Evolutionary conservation across 129 eudicot species (phyloP).

Genomic region (Chrysanthemum seticuspe): DNA sequence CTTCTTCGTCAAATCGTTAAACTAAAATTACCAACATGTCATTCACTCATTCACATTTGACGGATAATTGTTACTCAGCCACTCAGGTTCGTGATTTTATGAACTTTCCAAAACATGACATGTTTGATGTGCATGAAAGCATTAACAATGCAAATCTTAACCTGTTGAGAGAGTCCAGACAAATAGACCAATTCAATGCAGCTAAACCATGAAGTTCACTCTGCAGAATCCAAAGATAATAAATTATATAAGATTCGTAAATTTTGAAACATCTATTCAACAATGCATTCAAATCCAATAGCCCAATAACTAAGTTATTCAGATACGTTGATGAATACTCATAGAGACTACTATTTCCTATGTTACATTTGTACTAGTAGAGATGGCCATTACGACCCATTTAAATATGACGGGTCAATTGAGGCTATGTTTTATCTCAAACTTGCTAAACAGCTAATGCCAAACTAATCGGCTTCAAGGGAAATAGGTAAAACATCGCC

Average conservation of each 20-base stretch:
- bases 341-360: not conserved
- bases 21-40: not conserved
- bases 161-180: slow-evolving; percentile 91
- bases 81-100: too few relatives aligned
- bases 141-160: slow-evolving; percentile 17
- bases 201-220: slow-evolving; percentile 94
- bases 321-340: not conserved
- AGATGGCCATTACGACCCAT: not conserved
- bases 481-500: not conserved
- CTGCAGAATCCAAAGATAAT: slow-evolving; percentile 46
- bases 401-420: not conserved
- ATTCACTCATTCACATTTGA: too few relatives aligned
- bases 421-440: not conserved
- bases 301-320: not conserved
- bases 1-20: too few relatives aligned
- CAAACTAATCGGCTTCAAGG: not conserved
- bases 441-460: not conserved
- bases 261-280: slow-evolving; percentile 7
- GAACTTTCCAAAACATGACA: too few relatives aligned
- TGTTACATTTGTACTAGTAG: too few relatives aligned
- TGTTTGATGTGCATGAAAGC: not conserved
- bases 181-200: slow-evolving; percentile 93
- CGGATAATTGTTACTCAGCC: too few relatives aligned
- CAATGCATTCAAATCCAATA: not conserved
- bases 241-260: not conserved